Base-by-base conservation (phyloP, 2,329 filamentous ascomycete species). In the Fusarium austroafricanum region DNA sequence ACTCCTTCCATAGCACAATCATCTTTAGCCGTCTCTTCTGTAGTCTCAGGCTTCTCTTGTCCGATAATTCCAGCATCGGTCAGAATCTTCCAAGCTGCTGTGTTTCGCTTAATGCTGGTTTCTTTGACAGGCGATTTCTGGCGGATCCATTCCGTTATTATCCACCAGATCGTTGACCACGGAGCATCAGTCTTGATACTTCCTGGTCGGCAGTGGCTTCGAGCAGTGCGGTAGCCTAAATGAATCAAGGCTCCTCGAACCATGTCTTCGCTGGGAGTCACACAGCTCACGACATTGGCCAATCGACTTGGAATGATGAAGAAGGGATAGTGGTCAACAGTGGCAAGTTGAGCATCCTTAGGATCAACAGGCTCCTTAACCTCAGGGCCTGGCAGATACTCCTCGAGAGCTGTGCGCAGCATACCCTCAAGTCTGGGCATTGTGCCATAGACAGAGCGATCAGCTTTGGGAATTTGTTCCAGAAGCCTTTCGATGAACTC, bases 111-210 rank as follows among this genome's bases (percentile, higher is more conserved):
- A 55, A 97, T 83, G 20, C 88, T 88, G 2, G 87, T 87, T 35
- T 90, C 87, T 75, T 92, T 96, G 59, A 97, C 84, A 0, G 94
- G 94, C 0, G 87, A 85, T 73, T 90, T 92, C 76, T 97, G 93
- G 23, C 90, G 87, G 15, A 92, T 88, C 93, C 94, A 99, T 79
- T 97, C 94, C 26, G 92, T 87, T 88, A 98, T 96, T 28, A 98
- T 83, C 76, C 96, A 92, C 94, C 96, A 98, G 46, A 99, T 87
- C 0, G 93, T 89, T 6, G 84, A 84, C 94, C 94, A 99, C 0
- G 94, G 92, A 15, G 96, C 96, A 79, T 98, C 89, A 0, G 96
- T 98, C 82, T 96, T 97, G 79, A 98, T 89, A 74, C 92, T 96
- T 26, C 94, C 95, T 0, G 93, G 87, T 70, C 94, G 93, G 72